phyloP scores from a whole-genome alignment of 2,329 filamentous ascomycete genomes.

The Harringtonia aguacate region DNA sequence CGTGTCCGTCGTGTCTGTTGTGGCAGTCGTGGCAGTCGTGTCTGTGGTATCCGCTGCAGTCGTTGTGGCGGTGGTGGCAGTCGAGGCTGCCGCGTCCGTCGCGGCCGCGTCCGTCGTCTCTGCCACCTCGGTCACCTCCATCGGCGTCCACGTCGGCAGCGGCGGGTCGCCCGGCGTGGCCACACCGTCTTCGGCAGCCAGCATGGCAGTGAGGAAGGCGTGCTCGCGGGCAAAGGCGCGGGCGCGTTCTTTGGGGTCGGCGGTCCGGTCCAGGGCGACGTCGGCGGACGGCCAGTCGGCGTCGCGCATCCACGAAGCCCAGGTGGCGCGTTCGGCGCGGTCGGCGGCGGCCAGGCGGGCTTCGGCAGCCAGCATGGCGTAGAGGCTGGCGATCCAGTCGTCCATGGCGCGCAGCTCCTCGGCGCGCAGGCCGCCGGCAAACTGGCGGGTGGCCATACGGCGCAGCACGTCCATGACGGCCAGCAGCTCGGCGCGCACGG shows the following conservation, averaged over 20 bases:
- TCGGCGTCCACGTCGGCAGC: not conserved
- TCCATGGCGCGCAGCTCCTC: conserved; percentile 70
- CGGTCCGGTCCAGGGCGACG: conserved; percentile 12
- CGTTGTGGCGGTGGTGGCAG: too few relatives aligned
- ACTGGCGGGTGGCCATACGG: conserved; percentile 80
- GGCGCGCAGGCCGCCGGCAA: conserved; percentile 67
- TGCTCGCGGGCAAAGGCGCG: conserved; percentile 66
- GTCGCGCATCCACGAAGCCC: conserved; percentile 68
- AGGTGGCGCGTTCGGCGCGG: conserved; percentile 55
- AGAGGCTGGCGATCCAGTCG: conserved; percentile 70
- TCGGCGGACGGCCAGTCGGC: conserved; percentile 51
- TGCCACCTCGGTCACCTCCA: not conserved
- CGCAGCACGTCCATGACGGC: conserved; percentile 85
- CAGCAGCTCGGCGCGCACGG: conserved; percentile 74
- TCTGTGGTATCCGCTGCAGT: too few relatives aligned
- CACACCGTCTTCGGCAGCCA: conserved; percentile 6
- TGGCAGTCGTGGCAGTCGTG: too few relatives aligned
- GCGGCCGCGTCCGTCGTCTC: not conserved
- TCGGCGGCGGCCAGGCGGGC: conserved; percentile 68
- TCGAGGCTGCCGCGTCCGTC: too few relatives aligned
- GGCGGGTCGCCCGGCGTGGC: conserved; percentile 17
- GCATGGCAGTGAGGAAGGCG: conserved; percentile 69
- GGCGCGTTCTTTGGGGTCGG: conserved; percentile 21
- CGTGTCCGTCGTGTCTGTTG: not conserved
- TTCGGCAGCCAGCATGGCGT: conserved; percentile 65